Conservation (phyloP, 2,329 filamentous ascomycete genomes). For the Aspergillus brunneoviolaceus region DNA sequence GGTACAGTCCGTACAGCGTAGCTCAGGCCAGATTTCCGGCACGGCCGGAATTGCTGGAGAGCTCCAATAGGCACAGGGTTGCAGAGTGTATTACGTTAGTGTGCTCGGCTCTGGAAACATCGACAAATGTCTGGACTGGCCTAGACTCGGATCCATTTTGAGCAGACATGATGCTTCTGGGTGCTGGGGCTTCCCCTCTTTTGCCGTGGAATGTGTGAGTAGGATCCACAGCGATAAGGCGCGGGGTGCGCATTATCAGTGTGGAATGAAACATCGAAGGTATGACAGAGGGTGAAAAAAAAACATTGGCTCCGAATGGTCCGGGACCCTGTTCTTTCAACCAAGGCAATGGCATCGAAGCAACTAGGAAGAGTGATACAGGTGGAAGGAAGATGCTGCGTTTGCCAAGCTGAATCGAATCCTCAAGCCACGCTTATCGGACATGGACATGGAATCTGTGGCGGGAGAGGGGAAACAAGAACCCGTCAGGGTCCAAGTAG, state of each 20-base stretch:
- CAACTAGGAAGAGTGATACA: background rate
- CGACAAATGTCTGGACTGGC: conserved; percentile 4
- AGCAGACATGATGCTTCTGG: background rate
- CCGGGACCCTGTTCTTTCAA: background rate
- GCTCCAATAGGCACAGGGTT: background rate
- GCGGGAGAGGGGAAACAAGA: background rate
- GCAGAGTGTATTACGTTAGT: conserved; percentile 3
- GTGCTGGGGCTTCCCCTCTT: background rate
- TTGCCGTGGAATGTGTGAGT: background rate
- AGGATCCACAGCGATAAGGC: background rate
- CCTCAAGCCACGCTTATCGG: background rate
- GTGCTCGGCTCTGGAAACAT: conserved; percentile 4
- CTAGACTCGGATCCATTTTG: background rate
- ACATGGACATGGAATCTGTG: background rate
- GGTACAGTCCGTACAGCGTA: background rate
- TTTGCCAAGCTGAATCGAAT: background rate
- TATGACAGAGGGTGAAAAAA: background rate
- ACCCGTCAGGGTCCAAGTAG: background rate
- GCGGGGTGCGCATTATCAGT: background rate
- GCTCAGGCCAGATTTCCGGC: background rate
- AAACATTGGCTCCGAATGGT: background rate
- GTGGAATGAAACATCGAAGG: background rate
- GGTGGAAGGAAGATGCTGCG: background rate
- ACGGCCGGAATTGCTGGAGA: background rate
- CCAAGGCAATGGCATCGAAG: background rate